Base-by-base conservation (phyloP, 2,329 filamentous ascomycete species). In the Sporothrix sp. region DNA sequence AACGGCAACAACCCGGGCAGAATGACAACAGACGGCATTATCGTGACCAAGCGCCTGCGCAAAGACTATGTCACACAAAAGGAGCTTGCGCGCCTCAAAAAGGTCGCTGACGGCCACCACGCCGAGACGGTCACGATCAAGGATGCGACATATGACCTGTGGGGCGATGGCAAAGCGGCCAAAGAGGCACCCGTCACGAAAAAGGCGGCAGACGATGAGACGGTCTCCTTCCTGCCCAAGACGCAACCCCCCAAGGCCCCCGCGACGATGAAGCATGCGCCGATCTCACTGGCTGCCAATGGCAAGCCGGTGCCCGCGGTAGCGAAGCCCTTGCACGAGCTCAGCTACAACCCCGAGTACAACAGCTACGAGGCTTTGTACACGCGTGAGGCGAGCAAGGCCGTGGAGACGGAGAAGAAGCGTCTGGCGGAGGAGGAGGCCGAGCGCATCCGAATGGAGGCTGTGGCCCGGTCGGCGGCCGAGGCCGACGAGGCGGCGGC, bases 301-400 rank as follows among this genome's bases (percentile, higher is more conserved):
- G 90, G 89, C 33, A 95, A 91, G 65, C 67, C 76, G 0, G 73
- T 95, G 8, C 85, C 87, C 1, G 82, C 89, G 3, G 85, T 98
- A 1, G 74, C 77, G 54, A 85, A 82, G 61, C 93, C 93, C 1
- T 76, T 81, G 7, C 87, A 84, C 14, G 89, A 87, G 53, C 87
- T 84, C 66, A 95, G 87, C 60, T 98, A 98, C 71, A 98, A 98
- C 65, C 93, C 93, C 0, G 72, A 79, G 6, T 94, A 94, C 59
- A 77, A 81, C 56, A 89, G 95, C 56, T 98, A 94, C 75, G 84
- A 90, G 59, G 75, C 79, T 8, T 78, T 91, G 14, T 71, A 95
- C 39, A 75, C 78, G 18, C 73, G 79, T 37, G 87, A 94, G 66
- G 85, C 87, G 40, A 76, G 82, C 51, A 87, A 86, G 67, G 90